A percentile compares a stretch with the other conserved stretches of the same genome.
Conservation (phyloP, 495 filamentous ascomycete species). For the Rhizodiscina lignyota region DNA sequence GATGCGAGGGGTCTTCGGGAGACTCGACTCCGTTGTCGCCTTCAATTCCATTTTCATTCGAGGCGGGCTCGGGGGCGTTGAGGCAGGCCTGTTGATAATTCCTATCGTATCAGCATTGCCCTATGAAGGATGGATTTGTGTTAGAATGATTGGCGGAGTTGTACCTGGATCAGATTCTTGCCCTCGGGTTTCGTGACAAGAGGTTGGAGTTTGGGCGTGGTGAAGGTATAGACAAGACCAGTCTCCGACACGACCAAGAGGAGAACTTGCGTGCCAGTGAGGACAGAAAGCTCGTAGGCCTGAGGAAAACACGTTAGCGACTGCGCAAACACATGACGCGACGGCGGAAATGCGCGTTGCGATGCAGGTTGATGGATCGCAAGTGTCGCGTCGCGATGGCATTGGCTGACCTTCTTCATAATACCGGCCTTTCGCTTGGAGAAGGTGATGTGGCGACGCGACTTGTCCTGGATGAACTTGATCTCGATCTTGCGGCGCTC, state of each 20-base stretch:
- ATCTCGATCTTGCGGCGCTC: slow-evolving; percentile 99
- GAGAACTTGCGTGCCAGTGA: slow-evolving; percentile 95
- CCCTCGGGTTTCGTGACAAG: slow-evolving; percentile 98
- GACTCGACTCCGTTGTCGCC: slow-evolving; percentile 27
- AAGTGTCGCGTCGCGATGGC: slow-evolving; percentile 10
- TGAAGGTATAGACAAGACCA: slow-evolving; percentile 97
- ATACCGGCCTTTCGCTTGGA: slow-evolving; percentile 99
- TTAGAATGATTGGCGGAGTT: slow-evolving; percentile 1
- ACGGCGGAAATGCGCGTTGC: too few species aligned
- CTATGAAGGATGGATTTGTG: too few species aligned
- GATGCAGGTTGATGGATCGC: slow-evolving; percentile 7
- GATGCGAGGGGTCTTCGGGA: slow-evolving; percentile 21
- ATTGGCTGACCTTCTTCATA: slow-evolving; percentile 86
- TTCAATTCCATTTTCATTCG: slow-evolving; percentile 80
- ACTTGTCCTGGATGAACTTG: slow-evolving; percentile 99
- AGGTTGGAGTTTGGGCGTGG: slow-evolving; percentile 96
- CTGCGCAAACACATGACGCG: too few species aligned
- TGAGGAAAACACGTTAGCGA: slow-evolving; percentile 24
- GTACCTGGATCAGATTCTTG: slow-evolving; percentile 99
- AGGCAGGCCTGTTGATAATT: slow-evolving; percentile 78
- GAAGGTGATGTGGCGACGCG: slow-evolving; percentile 98
- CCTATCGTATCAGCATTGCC: too few species aligned
- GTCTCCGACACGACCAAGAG: slow-evolving; percentile 97
- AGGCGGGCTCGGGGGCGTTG: slow-evolving; percentile 91
- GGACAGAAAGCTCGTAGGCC: slow-evolving; percentile 95